Evolutionary conservation across 208 protist species (phyloP), one percentile per base, ranked within the genome.

Genomic region (Trypanosoma lewisi): DNA sequence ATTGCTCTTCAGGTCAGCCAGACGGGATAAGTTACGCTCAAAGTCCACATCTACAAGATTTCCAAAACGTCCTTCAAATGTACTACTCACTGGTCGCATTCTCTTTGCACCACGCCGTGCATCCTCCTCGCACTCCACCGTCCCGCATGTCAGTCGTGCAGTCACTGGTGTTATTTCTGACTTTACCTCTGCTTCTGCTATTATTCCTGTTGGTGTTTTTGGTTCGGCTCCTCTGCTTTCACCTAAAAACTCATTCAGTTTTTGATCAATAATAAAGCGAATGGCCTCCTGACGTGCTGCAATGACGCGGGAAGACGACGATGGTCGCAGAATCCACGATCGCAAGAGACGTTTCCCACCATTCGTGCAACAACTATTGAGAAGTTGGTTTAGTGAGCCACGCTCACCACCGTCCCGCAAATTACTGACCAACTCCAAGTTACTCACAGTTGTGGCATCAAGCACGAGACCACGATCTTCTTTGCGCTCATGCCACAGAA

Each of bases 361-460:
- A 70, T 88, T 91, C 1, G 89, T 92, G 31, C 49, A 71, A 62
- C 86, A 93, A 28, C 64, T 68, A 55, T 92, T 91, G 11, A 95
- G 41, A 33, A 74, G 78, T 36, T 78, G 54, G 51, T 89, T 75
- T 49, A 95, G 52, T n/a, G 85, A 86, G 25, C 83, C 70, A n/a
- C 64, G 83, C 52, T 80, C 84, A 33, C 68, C 63, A 16, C 83
- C 83, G 64, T 95, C 89, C 8, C 82, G 73, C n/a, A 92, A 63
- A 49, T 95, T 95, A n/a, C 55, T 71, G 16, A 92, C 69, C 14
- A 95, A 53, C 69, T 95, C 86, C 23, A 95, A 61, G 60, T 93
- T 93, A 65, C 75, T 79, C 7, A 93, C 55, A 6, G 84, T 90
- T 25, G 52, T 71, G 14, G 85, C 72, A 70, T 95, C 89, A 31